Percentiles rank a stretch among this genome's conserved stretches.
phyloP scores from a whole-genome alignment of 179 eudicot species.

The Spergularia azorica region DNA sequence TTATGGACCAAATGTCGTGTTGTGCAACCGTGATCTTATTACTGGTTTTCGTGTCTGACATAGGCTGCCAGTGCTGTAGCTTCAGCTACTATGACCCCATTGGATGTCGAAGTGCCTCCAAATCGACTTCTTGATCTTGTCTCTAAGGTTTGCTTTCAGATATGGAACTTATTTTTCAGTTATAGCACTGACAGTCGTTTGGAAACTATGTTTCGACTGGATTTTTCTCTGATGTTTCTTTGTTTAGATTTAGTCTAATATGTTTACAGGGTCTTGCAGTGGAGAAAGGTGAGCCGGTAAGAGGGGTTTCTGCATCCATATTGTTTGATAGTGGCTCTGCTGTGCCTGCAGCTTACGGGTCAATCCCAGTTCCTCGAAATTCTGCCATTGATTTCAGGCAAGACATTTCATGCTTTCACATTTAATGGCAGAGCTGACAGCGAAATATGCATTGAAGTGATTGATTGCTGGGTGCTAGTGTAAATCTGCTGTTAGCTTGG shows the following conservation, averaged over 20 bases:
- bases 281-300: constrained; percentile 74
- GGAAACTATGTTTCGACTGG: background rate
- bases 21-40: background rate
- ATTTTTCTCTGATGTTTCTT: background rate
- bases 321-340: constrained; percentile 48
- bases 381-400: constrained; percentile 74
- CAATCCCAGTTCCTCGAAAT: constrained; percentile 58
- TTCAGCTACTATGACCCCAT: constrained; percentile 85
- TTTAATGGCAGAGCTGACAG: background rate
- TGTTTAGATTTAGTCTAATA: constrained; percentile 29
- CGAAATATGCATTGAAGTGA: background rate
- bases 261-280: constrained; percentile 88
- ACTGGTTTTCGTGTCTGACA: background rate
- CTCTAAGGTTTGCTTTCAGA: constrained; percentile 56
- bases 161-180: background rate
- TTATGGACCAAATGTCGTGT: background rate
- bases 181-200: background rate
- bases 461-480: background rate
- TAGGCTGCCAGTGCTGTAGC: constrained; percentile 87
- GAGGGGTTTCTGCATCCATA: constrained; percentile 59
- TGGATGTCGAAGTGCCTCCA: constrained; percentile 67
- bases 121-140: constrained; percentile 77
- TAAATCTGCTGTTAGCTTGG: background rate
- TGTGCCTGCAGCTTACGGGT: constrained; percentile 59
- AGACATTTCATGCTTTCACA: background rate